These are phyloP conservation scores for Penicillium steckii DNA, from an alignment of 495 filamentous ascomycete genomes.

Conservation along the genomic window DNA sequence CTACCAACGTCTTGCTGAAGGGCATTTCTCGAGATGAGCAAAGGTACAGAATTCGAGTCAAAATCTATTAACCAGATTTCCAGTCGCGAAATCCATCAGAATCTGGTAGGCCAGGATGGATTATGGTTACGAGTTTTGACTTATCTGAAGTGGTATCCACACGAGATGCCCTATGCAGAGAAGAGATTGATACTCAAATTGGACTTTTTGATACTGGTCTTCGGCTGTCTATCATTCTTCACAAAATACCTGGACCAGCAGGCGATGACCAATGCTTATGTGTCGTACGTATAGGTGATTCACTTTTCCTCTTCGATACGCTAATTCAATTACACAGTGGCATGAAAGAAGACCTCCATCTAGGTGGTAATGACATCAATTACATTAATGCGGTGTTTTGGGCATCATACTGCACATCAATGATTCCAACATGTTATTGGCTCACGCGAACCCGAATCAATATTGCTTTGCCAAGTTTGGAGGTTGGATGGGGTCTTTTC, in stretches of 20 bases:
- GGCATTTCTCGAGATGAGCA: not conserved
- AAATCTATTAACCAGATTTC: not conserved
- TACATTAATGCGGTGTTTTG: conserved; percentile 37
- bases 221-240: conserved; percentile 29
- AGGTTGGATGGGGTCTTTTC: conserved; percentile 16
- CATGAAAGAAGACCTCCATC: conserved; percentile 19
- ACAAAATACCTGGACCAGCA: conserved; percentile 37
- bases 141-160: not conserved
- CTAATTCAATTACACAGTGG: conserved; percentile 1
- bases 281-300: conserved; percentile 24
- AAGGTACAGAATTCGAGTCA: not conserved
- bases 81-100: not conserved
- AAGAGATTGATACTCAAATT: conserved; percentile 17
- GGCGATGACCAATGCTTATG: conserved; percentile 34
- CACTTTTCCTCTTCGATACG: not conserved
- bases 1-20: too few species aligned
- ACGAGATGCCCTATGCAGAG: not conserved
- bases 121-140: not conserved
- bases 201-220: conserved; percentile 13
- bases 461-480: conserved; percentile 15
- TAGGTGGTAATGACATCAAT: conserved; percentile 20
- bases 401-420: conserved; percentile 30
- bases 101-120: not conserved
- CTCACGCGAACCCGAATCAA: conserved; percentile 18
- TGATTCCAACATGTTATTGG: conserved; percentile 22